phyloP scores from a whole-genome alignment of 78 protist species.

The Dictyostelium firmibasis region DNA sequence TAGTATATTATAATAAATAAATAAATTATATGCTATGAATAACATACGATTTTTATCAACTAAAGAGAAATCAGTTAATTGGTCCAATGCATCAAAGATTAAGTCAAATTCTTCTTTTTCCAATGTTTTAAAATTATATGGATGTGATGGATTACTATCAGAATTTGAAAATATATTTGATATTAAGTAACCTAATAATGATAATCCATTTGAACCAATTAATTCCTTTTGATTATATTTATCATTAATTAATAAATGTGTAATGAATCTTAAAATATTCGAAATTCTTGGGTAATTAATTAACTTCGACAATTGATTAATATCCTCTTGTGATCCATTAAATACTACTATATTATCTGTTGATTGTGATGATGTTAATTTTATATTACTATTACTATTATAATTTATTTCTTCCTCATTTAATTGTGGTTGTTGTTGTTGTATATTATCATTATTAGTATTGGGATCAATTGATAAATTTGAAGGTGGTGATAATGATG shows the following conservation, averaged over 20 bases:
- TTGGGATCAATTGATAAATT: background rate
- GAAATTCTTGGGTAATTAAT: constrained; percentile 10
- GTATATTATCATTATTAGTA: background rate
- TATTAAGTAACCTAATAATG: background rate
- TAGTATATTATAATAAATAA: background rate
- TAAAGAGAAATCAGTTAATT: constrained; percentile 21
- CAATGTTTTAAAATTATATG: background rate
- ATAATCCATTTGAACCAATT: constrained; percentile 10
- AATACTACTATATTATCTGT: background rate
- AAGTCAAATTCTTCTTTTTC: constrained; percentile 6
- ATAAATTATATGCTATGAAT: background rate
- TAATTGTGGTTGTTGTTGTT: background rate
- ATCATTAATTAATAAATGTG: constrained; percentile 29
- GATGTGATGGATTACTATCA: background rate
- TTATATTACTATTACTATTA: background rate
- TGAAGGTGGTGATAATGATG: too few relatives aligned
- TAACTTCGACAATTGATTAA: background rate
- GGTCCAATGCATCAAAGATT: background rate
- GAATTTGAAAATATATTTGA: background rate
- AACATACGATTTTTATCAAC: constrained; percentile 39
- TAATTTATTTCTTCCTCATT: background rate
- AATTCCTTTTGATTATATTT: constrained; percentile 45
- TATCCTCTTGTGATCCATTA: constrained; percentile 15
- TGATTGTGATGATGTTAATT: background rate
- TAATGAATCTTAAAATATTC: background rate